Base-by-base conservation (phyloP, 805 yeast genomes). In the Saccharomycopsis babjevae region DNA sequence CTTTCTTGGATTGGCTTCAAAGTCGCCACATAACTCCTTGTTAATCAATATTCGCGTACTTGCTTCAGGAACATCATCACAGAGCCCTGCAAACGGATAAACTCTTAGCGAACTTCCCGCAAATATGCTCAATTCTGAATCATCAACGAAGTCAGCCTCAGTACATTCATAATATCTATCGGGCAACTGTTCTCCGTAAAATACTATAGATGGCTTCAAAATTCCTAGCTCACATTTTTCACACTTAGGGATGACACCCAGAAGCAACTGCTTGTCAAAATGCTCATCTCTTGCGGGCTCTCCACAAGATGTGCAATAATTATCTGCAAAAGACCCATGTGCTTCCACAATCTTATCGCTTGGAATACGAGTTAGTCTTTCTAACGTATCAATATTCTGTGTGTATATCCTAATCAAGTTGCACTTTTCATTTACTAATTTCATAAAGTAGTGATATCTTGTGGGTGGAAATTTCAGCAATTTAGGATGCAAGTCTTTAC, bases 21-120 rank as follows among this genome's bases (percentile, higher is more conserved):
- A 88, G 66, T 83, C 86, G 2, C 98, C 98, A 15, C 89, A 97
- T 0, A 73, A 67, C 62, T 89, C 97, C 59, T 79, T 78, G 69
- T 93, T 93, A 40, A 90, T 78, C 61, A 93, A 77, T 0, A 85
- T 83, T 63, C 99, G 76, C 3, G 76, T 69, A 20, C 82, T 72
- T 1, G 72, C 68, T 1, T 67, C 67, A 3, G 77, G 76, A 0
- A 86, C 81, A 67, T 88, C 91, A 1, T 80, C 72, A 0, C 97
- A 97, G 57, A 93, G 74, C 10, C 83, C 77, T 0, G 97, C 97
- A 78, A 93, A 93, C 1, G 99, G 99, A 65, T 83, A 83, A 0
- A 93, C 98, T 0, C 92, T 83, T 46, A 93, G 78, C 0, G 97
- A 89, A 0, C 97, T 90, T 0, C 99, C 99, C 0, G 96, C 97